Base-by-base conservation (phyloP, 1,284 basidiomycete genomes). In the Singerocomus inundabilis region DNA sequence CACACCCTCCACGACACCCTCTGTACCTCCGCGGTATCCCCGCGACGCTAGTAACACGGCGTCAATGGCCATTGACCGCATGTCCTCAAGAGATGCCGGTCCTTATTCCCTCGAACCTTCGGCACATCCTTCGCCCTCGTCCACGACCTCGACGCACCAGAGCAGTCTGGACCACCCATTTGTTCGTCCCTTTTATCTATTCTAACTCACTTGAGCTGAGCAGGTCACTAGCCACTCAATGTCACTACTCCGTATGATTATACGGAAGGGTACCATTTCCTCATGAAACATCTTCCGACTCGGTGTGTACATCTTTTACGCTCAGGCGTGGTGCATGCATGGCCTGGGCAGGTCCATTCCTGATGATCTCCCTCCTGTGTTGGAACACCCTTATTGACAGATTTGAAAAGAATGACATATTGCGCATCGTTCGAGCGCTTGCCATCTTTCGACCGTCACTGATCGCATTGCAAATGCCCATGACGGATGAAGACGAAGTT, bases 391-490 rank as follows among this genome's bases (percentile, higher is more conserved):
- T 49, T 55, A 43, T 47, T 54, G 57, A 63, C 71, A 94, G 91
- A 57, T 98, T 97, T 70, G 93, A 96, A 64, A 97, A 98, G 74
- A 89, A 90, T 63, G 94, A 98, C 61, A 93, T 96, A 50, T 71
- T 99, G 38, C 90, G 93, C 47, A 89, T 99, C 57, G 94, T 98
- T 24, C 87, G 93, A 37, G 92, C 94, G 15, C 77, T 99, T 45
- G 93, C 96, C 32, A 93, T 97, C 42, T 96, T 95, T 68, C 82
- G 96, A 44, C 96, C 96, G 9, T 94, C 91, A 48, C 79, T 98
- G 51, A 98, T 99, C 63, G 95, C 96, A 7, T 74, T 98, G 45
- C 95, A 98, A 79, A 94, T 95, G 91, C 91, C 92, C 25, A 76
- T 96, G 69, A 89, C 90, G 13, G 83, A 91, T 53, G 92, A 95